These are phyloP conservation scores for Chlorella sorokiniana DNA, from an alignment of 139 green algal species.

Conservation along the genomic window DNA sequence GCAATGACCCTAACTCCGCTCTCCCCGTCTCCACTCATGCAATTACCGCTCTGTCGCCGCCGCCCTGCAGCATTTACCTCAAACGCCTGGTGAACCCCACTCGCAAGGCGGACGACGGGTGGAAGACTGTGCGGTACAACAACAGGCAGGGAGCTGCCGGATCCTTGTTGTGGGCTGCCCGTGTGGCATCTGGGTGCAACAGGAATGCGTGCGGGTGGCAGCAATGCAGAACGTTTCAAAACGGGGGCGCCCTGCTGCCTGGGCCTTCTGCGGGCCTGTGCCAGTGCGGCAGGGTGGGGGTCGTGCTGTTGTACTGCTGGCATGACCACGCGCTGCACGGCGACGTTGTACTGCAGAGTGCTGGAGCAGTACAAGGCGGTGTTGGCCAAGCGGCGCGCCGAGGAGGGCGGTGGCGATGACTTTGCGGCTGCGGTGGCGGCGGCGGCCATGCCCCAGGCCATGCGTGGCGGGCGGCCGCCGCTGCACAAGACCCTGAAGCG, in stretches of 20 bases:
- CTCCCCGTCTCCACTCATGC: too few relatives aligned
- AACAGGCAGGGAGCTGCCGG: slow-evolving; percentile 53
- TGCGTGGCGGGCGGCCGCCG: not conserved
- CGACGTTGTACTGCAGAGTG: slow-evolving; percentile 19
- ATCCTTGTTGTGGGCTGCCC: too few relatives aligned
- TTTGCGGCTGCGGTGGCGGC: not conserved
- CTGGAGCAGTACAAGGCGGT: slow-evolving; percentile 72
- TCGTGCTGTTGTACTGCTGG: too few relatives aligned
- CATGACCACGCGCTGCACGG: not conserved
- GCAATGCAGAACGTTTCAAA: too few relatives aligned
- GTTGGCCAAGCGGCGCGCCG: slow-evolving; percentile 26
- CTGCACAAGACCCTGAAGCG: not conserved
- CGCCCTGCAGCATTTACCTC: slow-evolving; percentile 80
- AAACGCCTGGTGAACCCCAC: slow-evolving; percentile 83
- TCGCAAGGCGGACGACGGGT: slow-evolving; percentile 89
- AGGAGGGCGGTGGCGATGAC: not conserved
- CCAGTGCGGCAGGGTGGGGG: too few relatives aligned
- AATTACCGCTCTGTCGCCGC: slow-evolving; percentile 53
- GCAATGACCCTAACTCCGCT: too few relatives aligned
- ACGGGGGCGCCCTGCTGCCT: too few relatives aligned
- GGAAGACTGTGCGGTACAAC: slow-evolving; percentile 82
- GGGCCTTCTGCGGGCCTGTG: too few relatives aligned
- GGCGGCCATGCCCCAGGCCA: not conserved
- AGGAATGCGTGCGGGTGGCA: too few relatives aligned
- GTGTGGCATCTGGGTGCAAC: too few relatives aligned